A percentile compares a stretch with the other conserved stretches of the same genome.
Conservation (phyloP, 2,329 filamentous ascomycete species). For the Aspergillus glaucus region DNA sequence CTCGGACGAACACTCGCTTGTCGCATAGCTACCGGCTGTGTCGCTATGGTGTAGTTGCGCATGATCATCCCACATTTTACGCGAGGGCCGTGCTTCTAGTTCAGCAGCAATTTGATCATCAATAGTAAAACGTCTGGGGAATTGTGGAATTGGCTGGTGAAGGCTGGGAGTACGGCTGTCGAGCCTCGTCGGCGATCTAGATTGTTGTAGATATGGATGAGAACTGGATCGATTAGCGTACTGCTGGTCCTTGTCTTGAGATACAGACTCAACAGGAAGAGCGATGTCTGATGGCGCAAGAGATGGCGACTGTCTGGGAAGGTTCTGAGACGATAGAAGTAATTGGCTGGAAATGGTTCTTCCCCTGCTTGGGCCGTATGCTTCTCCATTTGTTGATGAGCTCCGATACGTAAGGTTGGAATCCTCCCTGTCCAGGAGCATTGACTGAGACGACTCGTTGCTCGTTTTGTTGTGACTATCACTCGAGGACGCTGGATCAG, state of each 20-base stretch:
- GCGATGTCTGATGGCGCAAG: not conserved
- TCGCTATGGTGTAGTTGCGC: not conserved
- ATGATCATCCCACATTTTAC: no score
- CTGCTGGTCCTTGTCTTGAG: no score
- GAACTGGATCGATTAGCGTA: not conserved
- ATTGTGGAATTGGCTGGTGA: not conserved
- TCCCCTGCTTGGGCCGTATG: not conserved
- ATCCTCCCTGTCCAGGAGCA: constrained; percentile 26
- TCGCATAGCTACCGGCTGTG: not conserved
- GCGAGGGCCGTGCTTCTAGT: not conserved
- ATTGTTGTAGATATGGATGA: not conserved
- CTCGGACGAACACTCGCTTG: not conserved
- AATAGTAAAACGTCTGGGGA: constrained; percentile 16
- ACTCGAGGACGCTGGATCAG: constrained; percentile 1
- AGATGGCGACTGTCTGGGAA: not conserved
- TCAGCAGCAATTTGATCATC: constrained; percentile 23
- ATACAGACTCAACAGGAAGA: not conserved
- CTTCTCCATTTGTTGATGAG: not conserved
- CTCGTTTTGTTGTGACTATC: not conserved
- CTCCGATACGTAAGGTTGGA: not conserved
- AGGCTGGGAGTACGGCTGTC: not conserved
- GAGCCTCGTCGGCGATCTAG: not conserved
- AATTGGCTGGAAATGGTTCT: not conserved
- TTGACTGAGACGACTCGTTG: constrained; percentile 26
- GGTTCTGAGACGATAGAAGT: not conserved